Conservation (phyloP, 2,329 filamentous ascomycete genomes). For the Didymella exigua region DNA sequence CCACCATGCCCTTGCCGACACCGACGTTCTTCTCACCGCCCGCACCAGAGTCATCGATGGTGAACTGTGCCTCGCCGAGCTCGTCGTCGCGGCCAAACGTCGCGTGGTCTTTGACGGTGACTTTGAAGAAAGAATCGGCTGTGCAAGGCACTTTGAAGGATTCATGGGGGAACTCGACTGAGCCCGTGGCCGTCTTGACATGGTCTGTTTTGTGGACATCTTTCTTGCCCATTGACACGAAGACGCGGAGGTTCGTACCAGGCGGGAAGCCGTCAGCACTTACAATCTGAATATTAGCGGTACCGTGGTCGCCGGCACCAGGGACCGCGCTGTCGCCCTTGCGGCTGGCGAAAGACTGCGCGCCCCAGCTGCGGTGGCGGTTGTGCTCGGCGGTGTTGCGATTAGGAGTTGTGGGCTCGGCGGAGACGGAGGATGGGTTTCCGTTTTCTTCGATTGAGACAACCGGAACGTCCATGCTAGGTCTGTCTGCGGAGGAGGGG, state of each 20-base stretch:
- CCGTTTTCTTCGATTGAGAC: conserved; percentile 40
- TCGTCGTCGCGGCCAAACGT: conserved; percentile 83
- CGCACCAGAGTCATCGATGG: conserved; percentile 80
- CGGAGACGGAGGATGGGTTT: conserved; percentile 14
- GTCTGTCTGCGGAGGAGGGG: conserved; percentile 51
- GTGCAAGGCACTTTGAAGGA: conserved; percentile 78
- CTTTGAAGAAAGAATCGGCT: conserved; percentile 82
- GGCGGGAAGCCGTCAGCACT: conserved; percentile 79
- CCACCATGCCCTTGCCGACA: conserved; percentile 74
- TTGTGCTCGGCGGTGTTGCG: conserved; percentile 41
- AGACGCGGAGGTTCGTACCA: conserved; percentile 77
- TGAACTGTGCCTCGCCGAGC: conserved; percentile 85
- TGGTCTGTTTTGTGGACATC: conserved; percentile 91
- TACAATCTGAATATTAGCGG: conserved; percentile 79
- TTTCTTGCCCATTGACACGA: conserved; percentile 71
- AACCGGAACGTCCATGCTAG: conserved; percentile 37
- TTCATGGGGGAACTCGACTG: conserved; percentile 65
- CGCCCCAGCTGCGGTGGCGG: conserved; percentile 45
- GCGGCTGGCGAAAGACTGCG: conserved; percentile 48
- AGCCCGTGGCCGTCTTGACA: conserved; percentile 71
- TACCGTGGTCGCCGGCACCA: conserved; percentile 68
- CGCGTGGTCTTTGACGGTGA: conserved; percentile 84
- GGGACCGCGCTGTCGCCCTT: conserved; percentile 47
- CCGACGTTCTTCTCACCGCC: conserved; percentile 73
- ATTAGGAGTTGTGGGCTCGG: conserved; percentile 30